Base-by-base conservation (phyloP, 23 red algal species). In the Gracilariopsis chorda region DNA sequence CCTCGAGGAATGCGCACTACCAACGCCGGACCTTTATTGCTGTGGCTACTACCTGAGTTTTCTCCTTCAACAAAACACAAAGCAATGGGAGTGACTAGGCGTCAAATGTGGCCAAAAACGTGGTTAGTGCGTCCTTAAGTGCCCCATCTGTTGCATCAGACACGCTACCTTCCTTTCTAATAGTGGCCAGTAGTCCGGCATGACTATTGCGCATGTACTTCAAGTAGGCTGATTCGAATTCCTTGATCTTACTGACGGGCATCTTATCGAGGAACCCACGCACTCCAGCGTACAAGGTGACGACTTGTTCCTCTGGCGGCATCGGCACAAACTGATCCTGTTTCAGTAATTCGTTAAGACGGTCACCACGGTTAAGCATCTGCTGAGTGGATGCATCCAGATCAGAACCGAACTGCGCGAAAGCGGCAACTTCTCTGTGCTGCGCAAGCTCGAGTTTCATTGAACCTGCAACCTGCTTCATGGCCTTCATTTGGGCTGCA, bases 381-480 rank as follows among this genome's bases (percentile, higher is more conserved):
- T 95, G 93, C 86, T 98, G 87, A 43, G 96, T 98, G 8, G 93
- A 87, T 7, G 93, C 92, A 72, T 98, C 96, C 44, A 98, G 88
- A 88, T 98, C 96, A 21, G 96, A 98, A 81, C 96, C 96, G 77
- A 98, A 98, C 89, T 98, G 96, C 13, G 96, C 96, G 42, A 98
- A 98, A 7, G 96, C 96, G 20, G 93, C 93, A 20, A 98, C 93
- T 87, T 98, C 96, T 56, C 96, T 78, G 57, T 95, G 93, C 76
- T 98, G 96, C 7, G 96, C 96, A 13, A 98, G 73, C 64, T 98
- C 96, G 13, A 98, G 67, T 77, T 98, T 98, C 93, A 98, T 98
- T 45, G 96, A 95, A 64, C 96, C 96, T 23, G 96, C 87, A 28
- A 98, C 96, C 80, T 98, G 87, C 73, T 98, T 98, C 88, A 98